Evolutionary conservation across 768 basidiomycete species (phyloP), one percentile per base, ranked within the genome.

Genomic region (Pisolithus orientalis): DNA sequence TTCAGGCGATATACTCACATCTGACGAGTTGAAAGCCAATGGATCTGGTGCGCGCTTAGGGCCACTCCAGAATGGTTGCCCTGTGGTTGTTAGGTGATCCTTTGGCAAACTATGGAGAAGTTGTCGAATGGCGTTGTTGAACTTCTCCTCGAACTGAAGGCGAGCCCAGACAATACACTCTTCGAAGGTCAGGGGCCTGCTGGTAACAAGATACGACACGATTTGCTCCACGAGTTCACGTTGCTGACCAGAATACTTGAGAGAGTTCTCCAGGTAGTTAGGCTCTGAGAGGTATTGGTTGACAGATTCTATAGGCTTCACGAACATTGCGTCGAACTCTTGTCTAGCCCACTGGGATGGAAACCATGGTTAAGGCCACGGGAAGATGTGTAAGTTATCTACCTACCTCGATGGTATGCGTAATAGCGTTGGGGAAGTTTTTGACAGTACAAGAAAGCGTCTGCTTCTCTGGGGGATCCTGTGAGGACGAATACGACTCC

Each of bases 11-110:
- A n/a, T 0, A 73, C 89, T 69, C 63, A 97, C 95, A 63, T 97
- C 85, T 58, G 78, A 85, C 9, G 90, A 80, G 70, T 94, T 78
- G 71, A 98, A 99, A 5, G 75, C 75, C 57, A 99, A 74, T 27
- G 95, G 77, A 46, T 97, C 93, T 11, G 96, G 96, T 6, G 94
- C 95, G 54, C 96, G 83, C 76, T 99, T 99, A 2, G 96, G 96
- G 17, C 94, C 93, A 60, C 92, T 94, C 96, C 96, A 99, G 80
- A 99, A 99, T 10, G 94, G 94, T 60, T 93, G 90, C 5, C 96
- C 96, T 17, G 84, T 87, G 62, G 82, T 91, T 7, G 94, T 94
- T 44, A 89, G 73, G 38, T 89, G 87, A 66, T 99, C 96, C 68
- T 94, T 95, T 10, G 96, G 96, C 59, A 99, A 75, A 70, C 91